These are phyloP conservation scores for Anthracocystis walkeri DNA, from an alignment of 1,284 basidiomycete species.

Conservation along the genomic window DNA sequence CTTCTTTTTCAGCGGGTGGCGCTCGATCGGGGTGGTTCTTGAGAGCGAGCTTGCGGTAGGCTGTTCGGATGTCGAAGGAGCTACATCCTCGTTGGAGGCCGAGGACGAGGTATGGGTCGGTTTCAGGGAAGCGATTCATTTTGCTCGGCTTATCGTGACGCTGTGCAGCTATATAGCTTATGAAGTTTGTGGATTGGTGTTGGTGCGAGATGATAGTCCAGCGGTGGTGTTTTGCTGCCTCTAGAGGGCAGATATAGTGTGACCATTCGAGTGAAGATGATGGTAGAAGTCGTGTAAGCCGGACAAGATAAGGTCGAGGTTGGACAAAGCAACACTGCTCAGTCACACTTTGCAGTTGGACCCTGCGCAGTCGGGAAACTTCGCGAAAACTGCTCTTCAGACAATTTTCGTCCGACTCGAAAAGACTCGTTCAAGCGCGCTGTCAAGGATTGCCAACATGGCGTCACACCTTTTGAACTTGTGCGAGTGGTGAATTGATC, in stretches of 20 bases:
- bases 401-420: neutral
- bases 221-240: constrained; percentile 9
- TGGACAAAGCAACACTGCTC: neutral
- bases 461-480: too few relatives aligned
- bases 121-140: constrained; percentile 41
- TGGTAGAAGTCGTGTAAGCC: neutral
- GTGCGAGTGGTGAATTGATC: too few relatives aligned
- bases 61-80: constrained; percentile 52
- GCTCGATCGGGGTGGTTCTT: constrained; percentile 64
- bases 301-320: constrained; percentile 13
- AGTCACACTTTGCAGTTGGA: constrained; percentile 9
- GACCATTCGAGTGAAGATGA: constrained; percentile 5
- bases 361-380: constrained; percentile 18
- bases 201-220: neutral
- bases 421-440: too few relatives aligned
- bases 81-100: constrained; percentile 51
- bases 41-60: constrained; percentile 64
- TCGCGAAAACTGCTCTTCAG: constrained; percentile 7
- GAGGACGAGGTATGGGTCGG: constrained; percentile 59
- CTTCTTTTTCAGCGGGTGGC: constrained; percentile 51
- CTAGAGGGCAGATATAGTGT: constrained; percentile 8
- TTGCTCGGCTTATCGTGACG: neutral
- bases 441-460: too few relatives aligned
- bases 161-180: too few relatives aligned
- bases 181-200: neutral